Conservation (phyloP, 345 rosid species). For the Melastoma malabathricum region DNA sequence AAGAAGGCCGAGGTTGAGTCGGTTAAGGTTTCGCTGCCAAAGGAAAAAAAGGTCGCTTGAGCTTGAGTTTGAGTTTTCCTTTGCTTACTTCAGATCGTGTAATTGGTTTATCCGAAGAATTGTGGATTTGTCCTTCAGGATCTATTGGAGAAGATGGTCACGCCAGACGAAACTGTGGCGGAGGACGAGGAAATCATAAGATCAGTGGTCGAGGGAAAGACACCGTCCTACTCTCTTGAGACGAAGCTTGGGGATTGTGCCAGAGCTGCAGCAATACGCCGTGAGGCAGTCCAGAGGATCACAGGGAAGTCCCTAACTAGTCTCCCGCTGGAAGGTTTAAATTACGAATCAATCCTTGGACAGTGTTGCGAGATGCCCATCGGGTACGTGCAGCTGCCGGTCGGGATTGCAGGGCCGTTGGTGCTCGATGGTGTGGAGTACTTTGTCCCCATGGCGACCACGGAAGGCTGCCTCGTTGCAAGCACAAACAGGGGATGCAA, state of each 20-base stretch:
- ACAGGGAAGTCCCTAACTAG: constrained; percentile 5
- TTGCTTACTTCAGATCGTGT: no score
- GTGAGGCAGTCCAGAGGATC: constrained; percentile 11
- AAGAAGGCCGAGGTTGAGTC: neutral
- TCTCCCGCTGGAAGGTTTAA: constrained; percentile 8
- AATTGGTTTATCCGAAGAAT: no score
- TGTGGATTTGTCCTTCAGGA: no score
- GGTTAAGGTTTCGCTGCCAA: neutral
- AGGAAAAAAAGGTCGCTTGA: constrained; percentile 1
- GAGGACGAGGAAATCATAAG: constrained; percentile 6
- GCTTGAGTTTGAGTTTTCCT: no score
- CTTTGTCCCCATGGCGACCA: constrained; percentile 11
- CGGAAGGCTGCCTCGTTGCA: constrained; percentile 9
- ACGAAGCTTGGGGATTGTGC: constrained; percentile 7
- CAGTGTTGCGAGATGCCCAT: constrained; percentile 14
- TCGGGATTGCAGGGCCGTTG: constrained; percentile 7
- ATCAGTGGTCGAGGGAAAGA: constrained; percentile 5
- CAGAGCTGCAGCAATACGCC: constrained; percentile 7
- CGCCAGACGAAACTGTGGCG: neutral
- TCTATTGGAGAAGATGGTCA: constrained; percentile 4
- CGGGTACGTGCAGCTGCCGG: constrained; percentile 10
- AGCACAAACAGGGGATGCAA: constrained; percentile 12
- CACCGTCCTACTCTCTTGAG: constrained; percentile 7
- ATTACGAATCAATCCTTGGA: constrained; percentile 7
- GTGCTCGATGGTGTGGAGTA: constrained; percentile 6